Percentiles rank a stretch among this genome's conserved stretches.
Conservation (phyloP, 371 early-diverging fungal genomes). For the Actinomucor elegans region DNA sequence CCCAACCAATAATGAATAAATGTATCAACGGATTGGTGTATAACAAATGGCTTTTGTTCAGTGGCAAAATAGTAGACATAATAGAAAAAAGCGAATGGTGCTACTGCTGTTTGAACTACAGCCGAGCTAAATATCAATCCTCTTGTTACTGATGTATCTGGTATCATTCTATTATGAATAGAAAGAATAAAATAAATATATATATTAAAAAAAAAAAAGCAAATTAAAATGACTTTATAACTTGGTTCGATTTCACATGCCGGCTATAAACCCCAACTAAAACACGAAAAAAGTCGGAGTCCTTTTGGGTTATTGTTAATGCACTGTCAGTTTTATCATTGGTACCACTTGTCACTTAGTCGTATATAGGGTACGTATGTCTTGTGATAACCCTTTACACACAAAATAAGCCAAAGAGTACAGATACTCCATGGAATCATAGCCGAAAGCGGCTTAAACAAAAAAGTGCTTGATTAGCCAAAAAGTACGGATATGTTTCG, state of each 20-base stretch:
- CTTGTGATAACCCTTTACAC: no score
- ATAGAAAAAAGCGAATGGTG: conserved; percentile 49
- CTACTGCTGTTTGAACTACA: conserved; percentile 42
- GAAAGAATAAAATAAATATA: background rate
- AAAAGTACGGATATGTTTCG: no score
- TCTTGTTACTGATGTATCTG: conserved; percentile 33
- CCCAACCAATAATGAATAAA: conserved; percentile 55
- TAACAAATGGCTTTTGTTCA: conserved; percentile 36
- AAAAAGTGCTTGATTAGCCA: no score
- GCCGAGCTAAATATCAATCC: conserved; percentile 33
- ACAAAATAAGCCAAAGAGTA: no score
- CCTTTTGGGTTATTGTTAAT: no score
- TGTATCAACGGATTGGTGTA: conserved; percentile 30
- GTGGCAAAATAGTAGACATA: conserved; percentile 48
- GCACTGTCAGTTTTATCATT: no score
- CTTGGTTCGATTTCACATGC: conserved; percentile 1
- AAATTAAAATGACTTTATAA: no score
- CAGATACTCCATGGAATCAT: no score
- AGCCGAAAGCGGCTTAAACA: no score
- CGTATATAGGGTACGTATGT: no score
- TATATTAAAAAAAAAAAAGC: conserved; percentile 4
- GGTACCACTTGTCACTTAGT: no score
- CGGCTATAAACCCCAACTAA: conserved; percentile 2
- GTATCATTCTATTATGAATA: conserved; percentile 25
- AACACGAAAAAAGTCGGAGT: background rate